Evolutionary conservation across 2,329 filamentous ascomycete species (phyloP).

Genomic region (Curvularia verruculosa): DNA sequence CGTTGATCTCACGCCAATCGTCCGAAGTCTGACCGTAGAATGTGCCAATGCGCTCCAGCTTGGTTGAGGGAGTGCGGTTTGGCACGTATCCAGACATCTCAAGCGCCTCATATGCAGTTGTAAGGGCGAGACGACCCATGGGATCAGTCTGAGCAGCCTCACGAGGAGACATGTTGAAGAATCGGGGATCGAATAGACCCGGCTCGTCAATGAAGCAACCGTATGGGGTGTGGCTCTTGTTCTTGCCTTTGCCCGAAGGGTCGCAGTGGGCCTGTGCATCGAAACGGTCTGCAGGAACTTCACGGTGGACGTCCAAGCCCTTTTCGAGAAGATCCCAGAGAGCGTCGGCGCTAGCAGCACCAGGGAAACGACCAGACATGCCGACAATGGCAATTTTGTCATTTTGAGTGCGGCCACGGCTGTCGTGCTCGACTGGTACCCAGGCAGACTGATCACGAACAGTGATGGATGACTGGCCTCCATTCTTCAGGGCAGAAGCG

Average conservation of each 20-base stretch:
- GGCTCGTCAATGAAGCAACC: conserved; percentile 79
- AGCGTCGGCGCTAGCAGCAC: conserved; percentile 71
- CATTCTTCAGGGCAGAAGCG: conserved; percentile 60
- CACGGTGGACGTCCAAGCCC: conserved; percentile 74
- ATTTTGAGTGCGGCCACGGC: conserved; percentile 56
- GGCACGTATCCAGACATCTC: conserved; percentile 81
- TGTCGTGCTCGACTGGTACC: conserved; percentile 38
- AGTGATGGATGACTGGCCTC: conserved; percentile 53
- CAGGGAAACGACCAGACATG: conserved; percentile 78
- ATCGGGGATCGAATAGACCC: conserved; percentile 78
- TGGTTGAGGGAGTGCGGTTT: conserved; percentile 71
- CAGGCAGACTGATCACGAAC: conserved; percentile 55
- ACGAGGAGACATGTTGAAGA: conserved; percentile 86
- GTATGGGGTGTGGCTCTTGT: conserved; percentile 77
- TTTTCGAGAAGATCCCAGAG: conserved; percentile 78
- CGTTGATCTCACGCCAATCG: conserved; percentile 78
- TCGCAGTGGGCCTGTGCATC: conserved; percentile 74
- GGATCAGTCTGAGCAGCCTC: conserved; percentile 82
- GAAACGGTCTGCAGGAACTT: conserved; percentile 73
- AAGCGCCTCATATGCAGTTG: conserved; percentile 79
- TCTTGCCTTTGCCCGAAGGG: conserved; percentile 72
- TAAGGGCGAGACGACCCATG: conserved; percentile 76
- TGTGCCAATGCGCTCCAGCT: conserved; percentile 68
- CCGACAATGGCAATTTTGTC: conserved; percentile 86
- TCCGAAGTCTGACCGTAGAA: conserved; percentile 79